Conservation (phyloP, 208 protist species). For the Eutreptiella sp. region DNA sequence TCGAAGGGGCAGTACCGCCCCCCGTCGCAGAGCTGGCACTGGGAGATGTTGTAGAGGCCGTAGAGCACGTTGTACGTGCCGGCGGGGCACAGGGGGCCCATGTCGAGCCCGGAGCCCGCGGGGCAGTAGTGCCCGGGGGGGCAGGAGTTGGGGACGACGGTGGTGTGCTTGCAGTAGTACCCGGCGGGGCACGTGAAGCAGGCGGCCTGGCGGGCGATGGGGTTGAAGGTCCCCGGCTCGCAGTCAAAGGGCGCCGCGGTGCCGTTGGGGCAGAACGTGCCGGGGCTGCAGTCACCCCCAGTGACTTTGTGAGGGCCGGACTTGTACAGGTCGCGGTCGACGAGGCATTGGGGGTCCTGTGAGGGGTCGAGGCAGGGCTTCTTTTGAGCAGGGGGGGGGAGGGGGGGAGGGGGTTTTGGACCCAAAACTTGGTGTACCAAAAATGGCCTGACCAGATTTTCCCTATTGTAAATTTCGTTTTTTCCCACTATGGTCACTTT, state of each 20-base stretch:
- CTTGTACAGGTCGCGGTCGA: too few species aligned
- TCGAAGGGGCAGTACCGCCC: constrained; percentile 34
- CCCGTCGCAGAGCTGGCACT: constrained; percentile 13
- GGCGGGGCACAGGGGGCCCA: constrained; percentile 11
- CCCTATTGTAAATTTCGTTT: too few species aligned
- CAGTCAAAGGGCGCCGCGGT: neutral
- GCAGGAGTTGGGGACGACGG: constrained; percentile 11
- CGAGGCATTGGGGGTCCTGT: too few species aligned
- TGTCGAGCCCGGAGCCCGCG: neutral
- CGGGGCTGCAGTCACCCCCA: too few species aligned
- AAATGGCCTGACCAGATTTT: too few species aligned
- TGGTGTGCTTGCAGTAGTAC: constrained; percentile 27
- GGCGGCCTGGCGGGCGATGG: neutral
- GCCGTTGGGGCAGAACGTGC: constrained; percentile 31
- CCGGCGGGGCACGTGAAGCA: constrained; percentile 34
- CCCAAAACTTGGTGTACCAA: too few species aligned
- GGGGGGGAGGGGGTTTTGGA: too few species aligned
- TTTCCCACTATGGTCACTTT: too few species aligned
- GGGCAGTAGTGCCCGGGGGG: constrained; percentile 40
- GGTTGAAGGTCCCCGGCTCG: constrained; percentile 15
- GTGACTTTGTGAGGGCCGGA: too few species aligned
- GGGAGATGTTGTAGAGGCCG: neutral
- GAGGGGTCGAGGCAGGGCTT: too few species aligned
- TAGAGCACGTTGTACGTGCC: neutral
- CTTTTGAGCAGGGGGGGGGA: too few species aligned